Evolutionary conservation across 768 basidiomycete genomes (phyloP).

Genomic region (Coprinopsis strossmayeri): DNA sequence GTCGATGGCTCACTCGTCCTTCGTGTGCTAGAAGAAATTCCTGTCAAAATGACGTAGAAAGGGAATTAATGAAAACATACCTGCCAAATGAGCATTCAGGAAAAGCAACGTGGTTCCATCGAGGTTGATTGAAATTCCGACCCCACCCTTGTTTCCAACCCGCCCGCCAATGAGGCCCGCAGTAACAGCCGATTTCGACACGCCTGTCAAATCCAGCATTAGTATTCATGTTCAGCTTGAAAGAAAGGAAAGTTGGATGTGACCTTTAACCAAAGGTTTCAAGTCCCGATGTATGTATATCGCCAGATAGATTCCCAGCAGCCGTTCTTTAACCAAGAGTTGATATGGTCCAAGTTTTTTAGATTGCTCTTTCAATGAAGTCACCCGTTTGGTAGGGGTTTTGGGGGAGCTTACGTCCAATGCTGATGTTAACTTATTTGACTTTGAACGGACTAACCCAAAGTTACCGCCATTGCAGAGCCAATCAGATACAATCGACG

Average conservation of each 20-base stretch:
- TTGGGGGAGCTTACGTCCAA: constrained; percentile 26
- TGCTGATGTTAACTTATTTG: constrained; percentile 16
- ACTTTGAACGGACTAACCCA: constrained; percentile 17
- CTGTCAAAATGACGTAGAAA: neutral
- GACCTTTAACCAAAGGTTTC: constrained; percentile 57
- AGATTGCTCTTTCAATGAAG: constrained; percentile 15
- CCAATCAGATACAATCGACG: constrained; percentile 71
- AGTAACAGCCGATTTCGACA: constrained; percentile 77
- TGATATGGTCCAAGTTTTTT: constrained; percentile 69
- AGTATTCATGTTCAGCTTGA: constrained; percentile 6
- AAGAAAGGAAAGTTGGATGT: constrained; percentile 4
- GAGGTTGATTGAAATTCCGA: constrained; percentile 84
- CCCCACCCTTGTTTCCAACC: constrained; percentile 89
- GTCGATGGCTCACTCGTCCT: constrained; percentile 66
- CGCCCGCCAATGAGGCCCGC: constrained; percentile 87
- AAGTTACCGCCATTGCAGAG: constrained; percentile 41
- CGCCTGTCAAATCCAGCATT: constrained; percentile 33
- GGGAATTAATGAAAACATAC: too few species aligned
- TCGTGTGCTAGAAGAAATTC: constrained; percentile 53
- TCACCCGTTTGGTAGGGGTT: constrained; percentile 34
- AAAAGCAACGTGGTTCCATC: constrained; percentile 82
- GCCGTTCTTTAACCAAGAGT: constrained; percentile 78
- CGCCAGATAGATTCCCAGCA: constrained; percentile 85
- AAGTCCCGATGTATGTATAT: constrained; percentile 71
- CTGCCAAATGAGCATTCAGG: constrained; percentile 87